Percentiles rank a stretch among this genome's conserved stretches.
Evolutionary conservation across 2,329 filamentous ascomycete genomes (phyloP).

Genomic region (Penicillium sp.): DNA sequence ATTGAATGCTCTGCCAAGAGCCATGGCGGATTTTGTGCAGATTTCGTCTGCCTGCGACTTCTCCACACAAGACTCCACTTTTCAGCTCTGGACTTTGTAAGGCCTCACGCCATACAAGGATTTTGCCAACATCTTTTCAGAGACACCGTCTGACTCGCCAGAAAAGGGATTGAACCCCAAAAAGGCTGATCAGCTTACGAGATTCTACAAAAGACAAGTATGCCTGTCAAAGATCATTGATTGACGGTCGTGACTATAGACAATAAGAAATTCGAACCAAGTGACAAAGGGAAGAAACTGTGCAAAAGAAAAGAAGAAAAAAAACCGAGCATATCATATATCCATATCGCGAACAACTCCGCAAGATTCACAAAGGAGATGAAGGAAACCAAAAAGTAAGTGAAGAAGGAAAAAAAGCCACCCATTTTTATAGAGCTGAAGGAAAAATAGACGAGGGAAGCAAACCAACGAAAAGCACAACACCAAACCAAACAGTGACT

Average conservation of each 20-base stretch:
- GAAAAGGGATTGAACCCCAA: background rate
- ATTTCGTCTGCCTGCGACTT: background rate
- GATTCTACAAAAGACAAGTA: background rate
- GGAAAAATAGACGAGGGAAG: background rate
- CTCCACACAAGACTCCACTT: background rate
- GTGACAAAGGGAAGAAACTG: conserved; percentile 14
- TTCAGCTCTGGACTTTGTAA: background rate
- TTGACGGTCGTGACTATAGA: conserved; percentile 21
- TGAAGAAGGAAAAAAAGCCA: conserved; percentile 8
- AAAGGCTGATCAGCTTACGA: background rate
- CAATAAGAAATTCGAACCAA: conserved; percentile 15
- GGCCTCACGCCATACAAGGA: background rate
- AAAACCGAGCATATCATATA: conserved; percentile 12
- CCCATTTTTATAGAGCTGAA: conserved; percentile 15
- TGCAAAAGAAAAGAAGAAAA: conserved; percentile 4
- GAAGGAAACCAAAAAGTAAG: background rate
- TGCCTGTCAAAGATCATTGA: conserved; percentile 2
- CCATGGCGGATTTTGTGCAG: background rate
- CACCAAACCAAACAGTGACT: conserved; percentile 1
- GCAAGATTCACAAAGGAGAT: conserved; percentile 1
- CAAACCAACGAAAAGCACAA: conserved; percentile 9
- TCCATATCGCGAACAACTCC: conserved; percentile 16
- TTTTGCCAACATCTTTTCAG: background rate
- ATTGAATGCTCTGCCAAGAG: background rate
- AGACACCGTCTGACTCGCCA: too few species aligned